Evolutionary conservation across 176 grass and related monocot genomes (phyloP), one percentile per base, ranked within the genome.

Genomic region (Microstegium vimineum): DNA sequence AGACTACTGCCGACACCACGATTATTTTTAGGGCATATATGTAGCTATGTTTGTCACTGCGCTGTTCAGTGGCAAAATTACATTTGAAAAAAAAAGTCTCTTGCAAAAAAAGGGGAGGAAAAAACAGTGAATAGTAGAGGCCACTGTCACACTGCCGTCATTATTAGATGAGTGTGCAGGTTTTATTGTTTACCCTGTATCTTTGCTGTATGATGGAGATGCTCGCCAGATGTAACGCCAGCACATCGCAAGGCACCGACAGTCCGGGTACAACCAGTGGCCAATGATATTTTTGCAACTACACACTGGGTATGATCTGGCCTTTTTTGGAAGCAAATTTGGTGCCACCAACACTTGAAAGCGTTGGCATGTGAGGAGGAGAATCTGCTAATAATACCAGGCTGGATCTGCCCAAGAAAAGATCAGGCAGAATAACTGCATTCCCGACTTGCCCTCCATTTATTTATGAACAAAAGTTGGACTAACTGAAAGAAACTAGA

Each of bases 231-330:
- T 81, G 31, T 63, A 36, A 23, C 28, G 37, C 36, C 73, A 86
- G 51, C 77, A 27, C 70, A 18, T 37, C 25, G 63, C 87, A 28
- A 71, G 73, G 28, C 73, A 78, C 83, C 87, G 83, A 86, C 87
- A 89, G 43, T 64, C 35, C 18, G 66, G 72, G 43, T 59, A 56
- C 43, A 59, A 32, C 40, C 79, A 35, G 27, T 74, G 41, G 33
- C 66, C 27, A 59, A 57, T 65, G 57, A 30, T 22, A n/a, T 41
- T 84, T 57, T 9, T 74, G 17, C n/a, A n/a, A n/a, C 38, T 32
- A 41, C 40, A 51, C 26, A n/a, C 71, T 65, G 63, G 82, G 76
- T 59, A 81, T 71, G 82, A 81, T 52, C 82, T 85, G 87, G 64
- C 65, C 51, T 82, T 81, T 81, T 72, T 30, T 65, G 71, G 63